phyloP scores from a whole-genome alignment of 768 basidiomycete genomes.

The Psilocybe azurescens region DNA sequence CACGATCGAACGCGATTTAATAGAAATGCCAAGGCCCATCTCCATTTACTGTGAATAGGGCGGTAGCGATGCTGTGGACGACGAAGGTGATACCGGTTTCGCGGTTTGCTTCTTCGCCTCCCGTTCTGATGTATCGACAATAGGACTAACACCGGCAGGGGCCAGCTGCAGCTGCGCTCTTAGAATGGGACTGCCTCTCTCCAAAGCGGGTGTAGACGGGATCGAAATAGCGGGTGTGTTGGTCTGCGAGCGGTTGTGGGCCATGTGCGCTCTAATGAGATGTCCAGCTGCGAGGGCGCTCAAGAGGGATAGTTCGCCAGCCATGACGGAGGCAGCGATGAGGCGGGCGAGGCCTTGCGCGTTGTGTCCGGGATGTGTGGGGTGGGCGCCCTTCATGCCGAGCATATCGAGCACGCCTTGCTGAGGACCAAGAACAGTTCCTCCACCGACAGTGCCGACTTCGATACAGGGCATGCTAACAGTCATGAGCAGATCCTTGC shows the following conservation, averaged over 20 bases:
- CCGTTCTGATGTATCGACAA: not conserved
- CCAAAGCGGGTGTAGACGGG: conserved; percentile 59
- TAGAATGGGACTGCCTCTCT: conserved; percentile 5
- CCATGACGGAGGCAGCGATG: conserved; percentile 94
- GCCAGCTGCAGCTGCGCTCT: conserved; percentile 14
- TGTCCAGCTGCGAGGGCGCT: conserved; percentile 95
- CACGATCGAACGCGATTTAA: not conserved
- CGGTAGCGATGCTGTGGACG: conserved; percentile 20
- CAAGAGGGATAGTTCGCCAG: conserved; percentile 92
- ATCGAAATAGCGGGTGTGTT: conserved; percentile 75
- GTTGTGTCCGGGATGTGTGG: conserved; percentile 86
- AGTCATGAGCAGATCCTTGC: conserved; percentile 90
- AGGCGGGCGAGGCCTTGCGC: conserved; percentile 89
- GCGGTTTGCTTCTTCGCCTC: not conserved
- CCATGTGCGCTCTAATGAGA: conserved; percentile 91
- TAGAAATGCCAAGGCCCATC: not conserved
- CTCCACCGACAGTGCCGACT: conserved; percentile 97
- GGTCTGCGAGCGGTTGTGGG: conserved; percentile 86
- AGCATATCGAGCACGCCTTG: conserved; percentile 92
- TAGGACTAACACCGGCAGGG: not conserved
- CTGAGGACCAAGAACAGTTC: conserved; percentile 92
- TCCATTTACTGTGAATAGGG: conserved; percentile 23
- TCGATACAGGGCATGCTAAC: conserved; percentile 99
- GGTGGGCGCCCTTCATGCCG: conserved; percentile 89
- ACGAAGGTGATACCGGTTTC: conserved; percentile 22